Percentiles rank a stretch among this genome's conserved stretches.
Evolutionary conservation across 768 basidiomycete genomes (phyloP).

Genomic region (Naematelia aurantialba): DNA sequence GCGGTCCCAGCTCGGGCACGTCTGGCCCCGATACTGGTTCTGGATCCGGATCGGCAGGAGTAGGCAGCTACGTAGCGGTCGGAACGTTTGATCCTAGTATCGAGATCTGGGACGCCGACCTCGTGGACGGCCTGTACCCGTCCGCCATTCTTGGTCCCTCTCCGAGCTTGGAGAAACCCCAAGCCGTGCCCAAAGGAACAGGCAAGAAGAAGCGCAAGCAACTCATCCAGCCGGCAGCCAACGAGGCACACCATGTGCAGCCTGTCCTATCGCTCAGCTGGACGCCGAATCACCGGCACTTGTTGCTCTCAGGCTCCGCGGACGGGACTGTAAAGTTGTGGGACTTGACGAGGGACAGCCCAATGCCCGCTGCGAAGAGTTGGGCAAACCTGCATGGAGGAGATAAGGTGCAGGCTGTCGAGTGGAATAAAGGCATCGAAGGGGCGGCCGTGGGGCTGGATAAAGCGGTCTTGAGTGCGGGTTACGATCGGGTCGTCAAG

Average conservation of each 20-base stretch:
- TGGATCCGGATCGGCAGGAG: slow-evolving; percentile 41
- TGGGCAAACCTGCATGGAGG: slow-evolving; percentile 64
- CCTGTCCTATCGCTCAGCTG: slow-evolving; percentile 89
- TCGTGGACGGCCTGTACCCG: slow-evolving; percentile 90
- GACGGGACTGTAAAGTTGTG: slow-evolving; percentile 95
- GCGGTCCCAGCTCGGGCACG: slow-evolving; percentile 39
- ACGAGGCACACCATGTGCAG: slow-evolving; percentile 78
- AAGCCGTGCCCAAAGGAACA: slow-evolving; percentile 58
- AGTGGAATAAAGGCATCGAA: slow-evolving; percentile 71
- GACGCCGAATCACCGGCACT: slow-evolving; percentile 83
- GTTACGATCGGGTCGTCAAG: slow-evolving; percentile 90
- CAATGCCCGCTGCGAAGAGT: slow-evolving; percentile 67
- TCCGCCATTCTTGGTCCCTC: slow-evolving; percentile 85
- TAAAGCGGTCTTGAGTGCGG: slow-evolving; percentile 83
- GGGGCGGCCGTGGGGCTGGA: slow-evolving; percentile 59
- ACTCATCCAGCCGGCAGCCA: slow-evolving; percentile 61
- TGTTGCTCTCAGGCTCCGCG: slow-evolving; percentile 86
- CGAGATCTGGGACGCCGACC: slow-evolving; percentile 95
- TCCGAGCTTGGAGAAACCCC: slow-evolving; percentile 44
- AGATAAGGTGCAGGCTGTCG: slow-evolving; percentile 93
- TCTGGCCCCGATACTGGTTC: no score
- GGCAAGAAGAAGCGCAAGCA: slow-evolving; percentile 97
- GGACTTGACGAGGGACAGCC: slow-evolving; percentile 74
- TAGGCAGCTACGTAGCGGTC: slow-evolving; percentile 90
- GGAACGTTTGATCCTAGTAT: slow-evolving; percentile 97